These are phyloP conservation scores for Magnolia officinalis DNA, from an alignment of 164 flowering plant species.

Conservation along the genomic window DNA sequence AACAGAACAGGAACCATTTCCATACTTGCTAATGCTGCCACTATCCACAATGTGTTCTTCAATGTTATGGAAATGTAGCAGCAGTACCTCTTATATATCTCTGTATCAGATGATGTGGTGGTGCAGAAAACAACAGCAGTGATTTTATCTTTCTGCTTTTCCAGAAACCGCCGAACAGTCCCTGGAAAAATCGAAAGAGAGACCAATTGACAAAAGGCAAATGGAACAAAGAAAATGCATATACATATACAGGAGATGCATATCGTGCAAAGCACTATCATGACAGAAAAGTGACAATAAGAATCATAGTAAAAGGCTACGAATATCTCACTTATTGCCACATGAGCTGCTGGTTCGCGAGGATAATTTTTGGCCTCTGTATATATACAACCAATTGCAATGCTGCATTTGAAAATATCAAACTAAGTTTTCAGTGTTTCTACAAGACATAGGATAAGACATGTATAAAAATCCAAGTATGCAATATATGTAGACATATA, in stretches of 20 bases:
- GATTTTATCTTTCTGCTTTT: slow-evolving; percentile 85
- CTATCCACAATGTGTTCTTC: neutral
- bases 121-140: slow-evolving; percentile 90
- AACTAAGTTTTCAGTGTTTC: neutral
- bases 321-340: slow-evolving; percentile 83
- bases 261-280: too few relatives aligned
- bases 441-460: neutral
- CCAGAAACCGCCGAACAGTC: slow-evolving; percentile 71
- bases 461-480: slow-evolving; percentile 2
- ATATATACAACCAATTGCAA: slow-evolving; percentile 95
- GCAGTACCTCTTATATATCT: slow-evolving; percentile 86
- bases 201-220: neutral
- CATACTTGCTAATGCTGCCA: neutral
- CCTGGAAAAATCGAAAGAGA: slow-evolving; percentile 2
- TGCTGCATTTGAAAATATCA: slow-evolving; percentile 54
- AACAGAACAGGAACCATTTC: neutral
- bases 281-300: neutral
- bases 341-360: slow-evolving; percentile 99
- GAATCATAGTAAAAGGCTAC: neutral
- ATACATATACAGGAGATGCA: neutral
- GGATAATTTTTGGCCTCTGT: slow-evolving; percentile 96
- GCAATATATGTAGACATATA: neutral
- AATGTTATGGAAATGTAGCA: neutral
- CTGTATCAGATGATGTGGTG: slow-evolving; percentile 77
- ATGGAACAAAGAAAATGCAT: neutral